These are phyloP conservation scores for Davidsoniella neocaledoniae DNA, from an alignment of 2,329 filamentous ascomycete species.

Conservation along the genomic window DNA sequence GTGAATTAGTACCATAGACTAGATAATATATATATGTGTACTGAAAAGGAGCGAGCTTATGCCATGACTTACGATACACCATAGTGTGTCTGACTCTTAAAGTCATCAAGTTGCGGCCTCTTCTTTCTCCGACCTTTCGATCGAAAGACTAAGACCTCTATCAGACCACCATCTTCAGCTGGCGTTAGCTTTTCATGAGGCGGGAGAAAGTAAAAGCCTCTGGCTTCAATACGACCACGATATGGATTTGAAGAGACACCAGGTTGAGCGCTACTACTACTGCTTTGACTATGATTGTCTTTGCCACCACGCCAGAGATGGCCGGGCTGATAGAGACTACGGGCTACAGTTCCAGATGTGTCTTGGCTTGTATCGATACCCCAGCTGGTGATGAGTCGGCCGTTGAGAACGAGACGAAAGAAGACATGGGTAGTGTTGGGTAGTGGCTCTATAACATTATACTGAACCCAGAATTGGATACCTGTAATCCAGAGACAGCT, in stretches of 20 bases:
- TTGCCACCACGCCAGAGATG: conserved; percentile 25
- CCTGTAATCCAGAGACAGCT: conserved; percentile 19
- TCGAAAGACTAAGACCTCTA: conserved; percentile 36
- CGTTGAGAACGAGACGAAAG: conserved; percentile 40
- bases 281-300: conserved; percentile 16
- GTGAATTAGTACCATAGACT: conserved; percentile 9
- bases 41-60: not conserved
- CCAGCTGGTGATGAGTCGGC: conserved; percentile 34
- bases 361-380: conserved; percentile 26
- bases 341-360: conserved; percentile 25
- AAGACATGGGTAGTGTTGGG: conserved; percentile 27
- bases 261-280: too few species aligned
- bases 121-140: conserved; percentile 30
- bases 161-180: conserved; percentile 36
- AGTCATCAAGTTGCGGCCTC: conserved; percentile 25
- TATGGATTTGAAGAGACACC: conserved; percentile 10
- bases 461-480: conserved; percentile 35
- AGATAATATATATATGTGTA: not conserved
- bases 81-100: conserved; percentile 30
- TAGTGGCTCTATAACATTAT: conserved; percentile 22
- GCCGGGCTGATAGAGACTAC: conserved; percentile 32
- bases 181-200: conserved; percentile 21
- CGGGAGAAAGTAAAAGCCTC: conserved; percentile 33
- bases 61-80: conserved; percentile 33
- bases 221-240: conserved; percentile 27